Percentiles rank a stretch among this genome's conserved stretches.
Evolutionary conservation across 345 rosid genomes (phyloP).

Genomic region (Kandelia obovata): DNA sequence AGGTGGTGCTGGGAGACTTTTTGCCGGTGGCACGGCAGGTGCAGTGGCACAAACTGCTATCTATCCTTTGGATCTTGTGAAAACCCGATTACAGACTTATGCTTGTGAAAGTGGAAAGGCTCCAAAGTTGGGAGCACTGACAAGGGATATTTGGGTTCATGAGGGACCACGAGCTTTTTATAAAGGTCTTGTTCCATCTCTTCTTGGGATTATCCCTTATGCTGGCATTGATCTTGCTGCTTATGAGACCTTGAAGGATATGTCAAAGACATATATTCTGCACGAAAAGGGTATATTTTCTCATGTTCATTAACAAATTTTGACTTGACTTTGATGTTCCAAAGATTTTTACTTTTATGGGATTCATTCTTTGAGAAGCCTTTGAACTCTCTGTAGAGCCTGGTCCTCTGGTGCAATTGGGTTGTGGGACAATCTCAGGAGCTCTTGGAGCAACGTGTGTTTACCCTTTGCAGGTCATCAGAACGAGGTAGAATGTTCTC

Average conservation of each 20-base stretch:
- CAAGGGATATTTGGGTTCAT: slow-evolving; percentile 69
- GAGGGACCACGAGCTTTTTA: slow-evolving; percentile 91
- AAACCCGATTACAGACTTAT: slow-evolving; percentile 83
- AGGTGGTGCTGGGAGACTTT: slow-evolving; percentile 60
- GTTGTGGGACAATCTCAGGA: slow-evolving; percentile 87
- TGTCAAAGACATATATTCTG: slow-evolving; percentile 73
- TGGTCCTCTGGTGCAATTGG: slow-evolving; percentile 80
- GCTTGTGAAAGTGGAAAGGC: slow-evolving; percentile 56
- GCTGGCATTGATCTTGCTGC: slow-evolving; percentile 97
- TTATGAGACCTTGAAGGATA: slow-evolving; percentile 78
- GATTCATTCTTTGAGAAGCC: background rate
- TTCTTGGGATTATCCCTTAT: slow-evolving; percentile 88
- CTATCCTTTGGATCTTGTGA: slow-evolving; percentile 89
- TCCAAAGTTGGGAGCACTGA: slow-evolving; percentile 53
- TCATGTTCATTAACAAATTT: background rate
- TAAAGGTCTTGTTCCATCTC: slow-evolving; percentile 81
- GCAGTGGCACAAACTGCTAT: slow-evolving; percentile 87
- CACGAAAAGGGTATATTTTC: slow-evolving; percentile 50
- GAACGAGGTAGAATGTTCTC: slow-evolving; percentile 62
- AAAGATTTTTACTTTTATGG: background rate
- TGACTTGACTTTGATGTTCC: slow-evolving; percentile 2
- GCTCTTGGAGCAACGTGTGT: slow-evolving; percentile 94
- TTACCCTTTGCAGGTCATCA: slow-evolving; percentile 88
- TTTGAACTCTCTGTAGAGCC: slow-evolving; percentile 46
- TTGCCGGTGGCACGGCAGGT: slow-evolving; percentile 89